Base-by-base conservation (phyloP, 1,284 basidiomycete species). In the Sanghuangporus baumii region DNA sequence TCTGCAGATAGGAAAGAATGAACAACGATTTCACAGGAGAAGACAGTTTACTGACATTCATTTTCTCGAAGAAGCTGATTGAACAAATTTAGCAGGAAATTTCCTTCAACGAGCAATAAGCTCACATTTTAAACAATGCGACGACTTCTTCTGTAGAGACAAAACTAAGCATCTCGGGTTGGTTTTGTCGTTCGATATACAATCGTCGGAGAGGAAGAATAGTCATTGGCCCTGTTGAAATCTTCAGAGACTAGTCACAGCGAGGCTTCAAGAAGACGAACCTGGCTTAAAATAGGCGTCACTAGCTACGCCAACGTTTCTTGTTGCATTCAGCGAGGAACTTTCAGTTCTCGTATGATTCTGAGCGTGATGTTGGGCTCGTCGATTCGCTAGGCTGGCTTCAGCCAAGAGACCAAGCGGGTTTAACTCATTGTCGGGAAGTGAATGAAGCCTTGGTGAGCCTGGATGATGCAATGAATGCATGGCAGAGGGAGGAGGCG, bases 261-360 rank as follows among this genome's bases (percentile, higher is more conserved):
- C 26, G 2, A 7, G 16, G 6, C 8, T 2, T 51, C 16, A 26
- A 51, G 9, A 4, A n/a, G 57, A 73, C 79, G 65, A 66, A 87
- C 93, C 94, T 54, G 96, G 95, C 71, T 93, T 95, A 79, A 98
- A 99, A 75, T 97, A 99, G 64, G 90, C 86, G 66, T 91, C 87
- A 64, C 89, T 93, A 0, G 94, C 96, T 7, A 98, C 91, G 7
- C 94, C 95, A 18, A 94, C 70, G 66, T 82, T 83, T 47, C 72
- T 78, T 38, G 58, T 60, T 11, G 65, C 51, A 11, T 67, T 65
- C 12, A 55, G 31, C 34, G 57, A n/a, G n/a, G 18, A 62, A 38
- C 50, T 20, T 23, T 50, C 61, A 7, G 63, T 9, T n/a, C 16
- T 61, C 55, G 38, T 58, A 66, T 12, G 70, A 59, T 69, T 69